These are phyloP conservation scores for Yamadazyma tumulicola DNA, from an alignment of 805 yeast species.

Conservation along the genomic window DNA sequence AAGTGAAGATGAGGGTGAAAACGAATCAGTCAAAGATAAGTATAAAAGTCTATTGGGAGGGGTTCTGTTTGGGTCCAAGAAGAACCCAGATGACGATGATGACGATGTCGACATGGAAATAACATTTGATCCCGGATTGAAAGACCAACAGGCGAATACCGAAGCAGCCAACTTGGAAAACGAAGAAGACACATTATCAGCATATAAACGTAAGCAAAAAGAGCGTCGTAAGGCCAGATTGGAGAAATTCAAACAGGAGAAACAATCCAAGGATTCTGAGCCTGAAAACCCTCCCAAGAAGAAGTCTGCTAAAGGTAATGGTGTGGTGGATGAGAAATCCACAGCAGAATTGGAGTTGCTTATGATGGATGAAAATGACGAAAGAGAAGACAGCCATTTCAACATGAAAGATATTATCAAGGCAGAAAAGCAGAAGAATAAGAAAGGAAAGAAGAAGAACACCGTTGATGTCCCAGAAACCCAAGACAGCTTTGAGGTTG, in stretches of 20 bases:
- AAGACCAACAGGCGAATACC: constrained; percentile 26
- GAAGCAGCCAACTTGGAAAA: constrained; percentile 35
- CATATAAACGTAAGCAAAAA: constrained; percentile 81
- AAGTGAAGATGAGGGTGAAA: constrained; percentile 22
- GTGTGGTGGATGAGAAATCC: constrained; percentile 19
- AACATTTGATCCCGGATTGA: constrained; percentile 87
- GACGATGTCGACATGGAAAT: constrained; percentile 90
- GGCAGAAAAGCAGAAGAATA: constrained; percentile 60
- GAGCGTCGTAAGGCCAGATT: constrained; percentile 86
- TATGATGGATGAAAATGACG: constrained; percentile 55
- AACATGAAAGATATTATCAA: constrained; percentile 73
- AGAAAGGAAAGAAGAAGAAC: constrained; percentile 43
- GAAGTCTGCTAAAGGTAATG: constrained; percentile 16
- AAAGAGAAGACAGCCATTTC: constrained; percentile 58
- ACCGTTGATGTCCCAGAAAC: too few relatives aligned
- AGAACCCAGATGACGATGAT: constrained; percentile 38
- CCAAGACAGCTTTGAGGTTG: constrained; percentile 56
- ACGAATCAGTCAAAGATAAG: constrained; percentile 44
- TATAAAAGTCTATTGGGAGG: constrained; percentile 57
- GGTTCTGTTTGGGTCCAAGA: constrained; percentile 28
- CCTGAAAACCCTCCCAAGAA: constrained; percentile 20
- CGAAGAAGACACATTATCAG: constrained; percentile 74
- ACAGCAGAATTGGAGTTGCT: constrained; percentile 71
- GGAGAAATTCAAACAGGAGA: constrained; percentile 64
- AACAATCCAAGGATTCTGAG: constrained; percentile 24